A percentile compares a stretch with the other conserved stretches of the same genome.
Conservation (phyloP, 441 rosid genomes). For the Croton setiger region DNA sequence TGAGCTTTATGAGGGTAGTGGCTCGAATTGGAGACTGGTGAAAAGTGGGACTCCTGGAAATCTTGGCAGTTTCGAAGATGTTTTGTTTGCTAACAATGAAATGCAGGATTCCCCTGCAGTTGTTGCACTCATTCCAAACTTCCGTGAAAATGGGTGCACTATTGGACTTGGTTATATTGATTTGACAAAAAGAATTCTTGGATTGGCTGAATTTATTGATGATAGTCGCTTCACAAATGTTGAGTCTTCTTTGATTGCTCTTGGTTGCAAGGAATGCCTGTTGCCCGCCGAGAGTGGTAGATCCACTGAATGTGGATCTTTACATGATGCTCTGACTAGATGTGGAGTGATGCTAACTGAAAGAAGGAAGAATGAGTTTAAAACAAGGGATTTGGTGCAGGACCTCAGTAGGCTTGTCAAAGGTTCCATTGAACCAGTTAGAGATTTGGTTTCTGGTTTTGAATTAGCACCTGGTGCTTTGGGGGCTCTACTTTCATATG, state of each 20-base stretch:
- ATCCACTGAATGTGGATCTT: conserved; percentile 49
- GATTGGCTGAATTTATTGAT: conserved; percentile 92
- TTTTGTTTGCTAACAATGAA: conserved; percentile 89
- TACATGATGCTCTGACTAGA: conserved; percentile 64
- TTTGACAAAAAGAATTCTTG: conserved; percentile 70
- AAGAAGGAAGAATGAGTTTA: conserved; percentile 84
- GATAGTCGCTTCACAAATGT: conserved; percentile 88
- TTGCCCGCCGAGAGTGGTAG: conserved; percentile 70
- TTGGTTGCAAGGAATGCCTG: conserved; percentile 96
- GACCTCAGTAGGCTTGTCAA: conserved; percentile 87
- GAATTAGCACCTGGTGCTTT: conserved; percentile 84
- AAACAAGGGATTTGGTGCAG: conserved; percentile 81
- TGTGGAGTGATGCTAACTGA: conserved; percentile 87
- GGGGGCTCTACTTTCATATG: conserved; percentile 76
- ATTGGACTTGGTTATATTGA: conserved; percentile 87
- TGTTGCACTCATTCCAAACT: conserved; percentile 61
- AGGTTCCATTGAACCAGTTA: conserved; percentile 79
- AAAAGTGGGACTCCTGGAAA: conserved; percentile 93
- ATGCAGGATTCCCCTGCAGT: conserved; percentile 95
- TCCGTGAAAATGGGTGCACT: conserved; percentile 64
- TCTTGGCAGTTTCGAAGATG: conserved; percentile 93
- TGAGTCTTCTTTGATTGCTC: conserved; percentile 87
- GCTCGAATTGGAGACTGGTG: conserved; percentile 86
- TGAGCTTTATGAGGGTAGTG: conserved; percentile 92
- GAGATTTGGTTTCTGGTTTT: conserved; percentile 80